Evolutionary conservation across 2,329 filamentous ascomycete species (phyloP).

Genomic region (Scopulariopsis brevicaulis): DNA sequence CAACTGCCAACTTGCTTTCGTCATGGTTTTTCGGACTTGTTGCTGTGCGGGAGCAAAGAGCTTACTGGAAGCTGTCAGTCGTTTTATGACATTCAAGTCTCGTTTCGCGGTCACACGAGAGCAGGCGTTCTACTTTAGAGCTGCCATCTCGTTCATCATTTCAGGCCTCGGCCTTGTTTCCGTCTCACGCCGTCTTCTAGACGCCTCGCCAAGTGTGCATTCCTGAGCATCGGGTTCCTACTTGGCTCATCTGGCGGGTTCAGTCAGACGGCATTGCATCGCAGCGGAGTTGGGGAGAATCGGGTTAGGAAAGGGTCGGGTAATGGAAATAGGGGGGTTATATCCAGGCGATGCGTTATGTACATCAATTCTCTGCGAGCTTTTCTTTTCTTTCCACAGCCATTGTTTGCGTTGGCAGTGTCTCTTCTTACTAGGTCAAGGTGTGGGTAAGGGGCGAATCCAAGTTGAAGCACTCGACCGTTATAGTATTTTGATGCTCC

Average conservation of each 20-base stretch:
- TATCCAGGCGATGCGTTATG: background rate
- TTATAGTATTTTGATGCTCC: background rate
- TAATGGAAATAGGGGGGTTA: background rate
- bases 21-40: background rate
- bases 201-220: background rate
- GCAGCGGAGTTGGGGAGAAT: conserved; percentile 1
- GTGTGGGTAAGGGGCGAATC: background rate
- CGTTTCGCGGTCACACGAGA: background rate
- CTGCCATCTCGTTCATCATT: background rate
- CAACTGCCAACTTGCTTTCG: background rate
- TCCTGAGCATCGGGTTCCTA: background rate
- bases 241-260: background rate
- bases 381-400: background rate
- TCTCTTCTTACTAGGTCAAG: background rate
- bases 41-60: background rate
- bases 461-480: background rate
- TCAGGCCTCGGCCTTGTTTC: background rate
- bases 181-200: background rate
- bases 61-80: background rate
- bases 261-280: conserved; percentile 1
- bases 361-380: background rate
- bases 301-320: background rate
- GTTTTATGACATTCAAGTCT: background rate
- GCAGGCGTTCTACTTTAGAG: background rate
- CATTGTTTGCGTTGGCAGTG: background rate